Evolutionary conservation across 768 basidiomycete genomes (phyloP).

Genomic region (Rossbeevera mucosa): DNA sequence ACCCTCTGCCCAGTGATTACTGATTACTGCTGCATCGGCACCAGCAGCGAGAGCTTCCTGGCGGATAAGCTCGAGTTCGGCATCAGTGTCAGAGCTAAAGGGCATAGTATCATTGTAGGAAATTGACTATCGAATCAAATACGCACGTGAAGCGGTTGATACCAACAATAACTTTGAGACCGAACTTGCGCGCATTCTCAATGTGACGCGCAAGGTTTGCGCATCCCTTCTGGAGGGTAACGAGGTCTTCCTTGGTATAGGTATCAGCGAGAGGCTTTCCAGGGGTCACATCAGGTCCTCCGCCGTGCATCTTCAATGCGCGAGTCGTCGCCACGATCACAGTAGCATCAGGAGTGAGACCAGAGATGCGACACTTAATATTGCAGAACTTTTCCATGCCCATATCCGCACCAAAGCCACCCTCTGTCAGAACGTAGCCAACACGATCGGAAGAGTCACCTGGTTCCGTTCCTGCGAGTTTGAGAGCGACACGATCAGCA

Average conservation of each 20-base stretch:
- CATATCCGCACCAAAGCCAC: slow-evolving; percentile 98
- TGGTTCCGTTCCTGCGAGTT: slow-evolving; percentile 91
- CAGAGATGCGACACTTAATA: slow-evolving; percentile 95
- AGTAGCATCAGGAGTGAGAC: slow-evolving; percentile 88
- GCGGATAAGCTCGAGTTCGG: slow-evolving; percentile 83
- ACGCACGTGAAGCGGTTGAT: slow-evolving; percentile 94
- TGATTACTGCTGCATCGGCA: slow-evolving; percentile 91
- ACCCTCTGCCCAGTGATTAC: slow-evolving; percentile 97
- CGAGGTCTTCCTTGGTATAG: slow-evolving; percentile 91
- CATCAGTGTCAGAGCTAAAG: slow-evolving; percentile 77
- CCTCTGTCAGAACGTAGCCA: slow-evolving; percentile 97
- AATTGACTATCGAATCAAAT: background rate
- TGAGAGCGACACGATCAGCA: slow-evolving; percentile 94
- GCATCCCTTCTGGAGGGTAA: slow-evolving; percentile 85
- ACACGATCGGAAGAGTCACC: slow-evolving; percentile 77
- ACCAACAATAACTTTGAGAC: slow-evolving; percentile 92
- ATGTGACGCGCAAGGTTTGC: slow-evolving; percentile 93
- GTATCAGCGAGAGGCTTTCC: slow-evolving; percentile 91
- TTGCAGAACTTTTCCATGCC: slow-evolving; percentile 99
- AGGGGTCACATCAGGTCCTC: slow-evolving; percentile 93
- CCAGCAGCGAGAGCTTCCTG: slow-evolving; percentile 77
- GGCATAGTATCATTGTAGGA: background rate
- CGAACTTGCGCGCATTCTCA: slow-evolving; percentile 91
- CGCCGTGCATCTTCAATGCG: slow-evolving; percentile 99
- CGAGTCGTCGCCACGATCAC: slow-evolving; percentile 97